These are phyloP conservation scores for Coemansia umbellata DNA, from an alignment of 192 early-diverging fungal species.

Conservation along the genomic window DNA sequence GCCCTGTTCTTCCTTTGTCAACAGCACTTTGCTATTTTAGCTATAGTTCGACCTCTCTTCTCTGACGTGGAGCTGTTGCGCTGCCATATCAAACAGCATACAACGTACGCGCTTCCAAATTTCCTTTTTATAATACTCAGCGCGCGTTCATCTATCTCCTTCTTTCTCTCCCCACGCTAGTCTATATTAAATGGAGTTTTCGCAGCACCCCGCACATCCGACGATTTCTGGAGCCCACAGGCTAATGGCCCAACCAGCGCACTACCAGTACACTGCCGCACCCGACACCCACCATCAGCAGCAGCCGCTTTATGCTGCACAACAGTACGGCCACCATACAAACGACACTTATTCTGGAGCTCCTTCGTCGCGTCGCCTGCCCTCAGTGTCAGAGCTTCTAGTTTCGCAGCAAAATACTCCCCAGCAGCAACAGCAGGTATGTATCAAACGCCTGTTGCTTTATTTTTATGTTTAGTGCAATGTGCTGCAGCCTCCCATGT, in stretches of 20 bases:
- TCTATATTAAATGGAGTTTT: conserved; percentile 41
- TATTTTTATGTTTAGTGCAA: background rate
- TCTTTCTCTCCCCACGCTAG: background rate
- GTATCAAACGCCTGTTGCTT: too few relatives aligned
- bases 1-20: too few relatives aligned
- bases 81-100: too few relatives aligned
- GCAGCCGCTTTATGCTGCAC: conserved; percentile 2
- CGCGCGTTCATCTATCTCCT: too few relatives aligned
- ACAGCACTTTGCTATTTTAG: too few relatives aligned
- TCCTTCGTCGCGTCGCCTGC: conserved; percentile 36
- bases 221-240: conserved; percentile 22
- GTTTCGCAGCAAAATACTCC: conserved; percentile 13
- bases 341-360: conserved; percentile 10
- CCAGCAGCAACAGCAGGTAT: conserved; percentile 39
- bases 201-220: conserved; percentile 43
- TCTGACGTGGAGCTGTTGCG: too few relatives aligned
- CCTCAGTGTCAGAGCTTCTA: conserved; percentile 42
- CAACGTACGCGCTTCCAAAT: too few relatives aligned
- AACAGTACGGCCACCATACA: background rate
- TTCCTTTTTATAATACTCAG: too few relatives aligned
- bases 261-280: conserved; percentile 28
- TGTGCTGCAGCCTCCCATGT: background rate
- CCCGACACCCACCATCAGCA: conserved; percentile 15
- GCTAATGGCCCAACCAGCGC: conserved; percentile 20
- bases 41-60: too few relatives aligned